These are phyloP conservation scores for Collybia mongolica DNA, from an alignment of 768 basidiomycete genomes.

Conservation along the genomic window DNA sequence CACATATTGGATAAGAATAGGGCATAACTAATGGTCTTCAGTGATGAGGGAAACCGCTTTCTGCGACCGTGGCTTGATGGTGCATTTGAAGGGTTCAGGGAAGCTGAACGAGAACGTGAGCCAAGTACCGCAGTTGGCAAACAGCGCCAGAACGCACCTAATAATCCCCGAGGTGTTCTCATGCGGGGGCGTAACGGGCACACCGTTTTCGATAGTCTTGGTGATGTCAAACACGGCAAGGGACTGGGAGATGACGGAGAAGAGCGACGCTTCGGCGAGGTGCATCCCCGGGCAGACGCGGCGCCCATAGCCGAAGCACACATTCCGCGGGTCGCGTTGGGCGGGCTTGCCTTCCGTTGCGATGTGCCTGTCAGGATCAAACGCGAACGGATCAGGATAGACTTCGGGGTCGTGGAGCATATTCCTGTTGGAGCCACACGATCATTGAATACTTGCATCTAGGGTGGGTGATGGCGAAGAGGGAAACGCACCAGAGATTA, in stretches of 20 bases:
- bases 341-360: slow-evolving; percentile 23
- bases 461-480: neutral
- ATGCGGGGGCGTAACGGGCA: slow-evolving; percentile 42
- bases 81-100: slow-evolving; percentile 32
- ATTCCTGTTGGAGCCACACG: slow-evolving; percentile 30
- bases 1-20: too few species aligned
- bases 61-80: slow-evolving; percentile 29
- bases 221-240: slow-evolving; percentile 49
- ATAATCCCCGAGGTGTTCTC: slow-evolving; percentile 44
- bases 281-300: slow-evolving; percentile 48
- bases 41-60: slow-evolving; percentile 27
- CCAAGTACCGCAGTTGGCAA: neutral
- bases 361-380: slow-evolving; percentile 47
- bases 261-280: slow-evolving; percentile 51
- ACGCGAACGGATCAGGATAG: slow-evolving; percentile 48
- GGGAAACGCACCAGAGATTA: slow-evolving; percentile 42
- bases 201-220: slow-evolving; percentile 42
- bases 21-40: slow-evolving; percentile 6
- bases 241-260: slow-evolving; percentile 39
- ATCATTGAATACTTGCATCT: neutral
- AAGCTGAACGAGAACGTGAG: slow-evolving; percentile 18
- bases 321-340: slow-evolving; percentile 37
- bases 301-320: slow-evolving; percentile 49
- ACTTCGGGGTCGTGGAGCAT: slow-evolving; percentile 48
- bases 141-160: slow-evolving; percentile 29